Evolutionary conservation across 78 protist genomes (phyloP).

Genomic region (Reticulomyxa filosa): DNA sequence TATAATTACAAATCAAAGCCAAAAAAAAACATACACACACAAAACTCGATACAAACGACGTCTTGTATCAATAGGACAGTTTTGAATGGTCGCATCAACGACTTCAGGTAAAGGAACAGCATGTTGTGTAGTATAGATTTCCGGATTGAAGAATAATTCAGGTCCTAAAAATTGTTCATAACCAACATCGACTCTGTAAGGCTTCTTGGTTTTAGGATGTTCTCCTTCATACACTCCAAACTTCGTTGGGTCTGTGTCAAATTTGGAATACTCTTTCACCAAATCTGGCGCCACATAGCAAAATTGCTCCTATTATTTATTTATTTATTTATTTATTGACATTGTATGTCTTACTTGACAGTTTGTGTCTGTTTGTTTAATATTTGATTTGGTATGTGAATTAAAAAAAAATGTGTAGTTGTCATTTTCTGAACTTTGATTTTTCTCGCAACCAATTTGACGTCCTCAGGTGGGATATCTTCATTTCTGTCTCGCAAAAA

Average conservation of each 20-base stretch:
- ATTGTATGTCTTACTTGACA: no score
- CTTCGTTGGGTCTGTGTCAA: constrained; percentile 44
- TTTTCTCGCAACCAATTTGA: constrained; percentile 60
- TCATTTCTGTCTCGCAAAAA: constrained; percentile 81
- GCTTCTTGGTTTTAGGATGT: not conserved
- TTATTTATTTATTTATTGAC: no score
- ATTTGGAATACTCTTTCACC: constrained; percentile 73
- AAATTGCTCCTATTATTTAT: constrained; percentile 38
- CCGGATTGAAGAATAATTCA: constrained; percentile 97
- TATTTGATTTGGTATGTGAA: no score
- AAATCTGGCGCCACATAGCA: constrained; percentile 79
- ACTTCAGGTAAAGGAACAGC: constrained; percentile 72
- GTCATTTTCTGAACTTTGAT: no score
- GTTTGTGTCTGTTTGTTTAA: no score
- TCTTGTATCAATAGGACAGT: constrained; percentile 6
- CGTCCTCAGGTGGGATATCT: constrained; percentile 68
- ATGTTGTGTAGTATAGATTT: constrained; percentile 70
- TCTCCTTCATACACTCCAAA: not conserved
- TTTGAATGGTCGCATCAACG: constrained; percentile 12
- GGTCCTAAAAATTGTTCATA: constrained; percentile 98
- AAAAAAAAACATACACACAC: not conserved
- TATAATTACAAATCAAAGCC: not conserved
- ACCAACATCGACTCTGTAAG: constrained; percentile 69
- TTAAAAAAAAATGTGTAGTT: constrained; percentile 5
- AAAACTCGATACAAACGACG: constrained; percentile 3